Percentiles rank a stretch among this genome's conserved stretches.
These are phyloP conservation scores for Cupressus sempervirens DNA, from an alignment of 75 land plant species.

Conservation along the genomic window DNA sequence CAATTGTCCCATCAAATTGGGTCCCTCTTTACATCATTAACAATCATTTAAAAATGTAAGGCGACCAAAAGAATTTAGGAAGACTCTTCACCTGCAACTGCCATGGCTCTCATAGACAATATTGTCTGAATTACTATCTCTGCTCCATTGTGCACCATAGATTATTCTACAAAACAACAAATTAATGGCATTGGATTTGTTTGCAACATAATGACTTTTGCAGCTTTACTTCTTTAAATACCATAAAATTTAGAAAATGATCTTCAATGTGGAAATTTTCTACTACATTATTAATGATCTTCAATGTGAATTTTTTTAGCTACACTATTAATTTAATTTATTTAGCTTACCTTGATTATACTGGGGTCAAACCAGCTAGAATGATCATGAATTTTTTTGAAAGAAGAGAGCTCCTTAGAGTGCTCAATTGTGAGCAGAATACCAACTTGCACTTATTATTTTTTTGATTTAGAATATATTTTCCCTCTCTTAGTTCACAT, in stretches of 20 bases:
- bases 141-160: constrained; percentile 7
- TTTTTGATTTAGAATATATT: not conserved
- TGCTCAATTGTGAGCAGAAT: constrained; percentile 1
- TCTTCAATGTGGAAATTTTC: too few relatives aligned
- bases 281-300: too few relatives aligned
- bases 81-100: too few relatives aligned
- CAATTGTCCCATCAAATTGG: too few relatives aligned
- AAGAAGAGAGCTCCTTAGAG: constrained; percentile 13
- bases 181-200: not conserved
- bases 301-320: not conserved
- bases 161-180: not conserved
- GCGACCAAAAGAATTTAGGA: too few relatives aligned
- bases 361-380: not conserved
- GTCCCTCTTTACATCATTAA: too few relatives aligned
- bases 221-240: not conserved
- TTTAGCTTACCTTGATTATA: not conserved
- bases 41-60: too few relatives aligned
- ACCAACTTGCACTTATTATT: not conserved
- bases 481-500: not conserved
- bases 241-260: not conserved
- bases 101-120: too few relatives aligned
- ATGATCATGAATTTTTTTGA: constrained; percentile 5
- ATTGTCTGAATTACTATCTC: too few relatives aligned
- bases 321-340: not conserved
- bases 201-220: not conserved